Evolutionary conservation across 345 rosid genomes (phyloP).

Genomic region (Camelina sativa): DNA sequence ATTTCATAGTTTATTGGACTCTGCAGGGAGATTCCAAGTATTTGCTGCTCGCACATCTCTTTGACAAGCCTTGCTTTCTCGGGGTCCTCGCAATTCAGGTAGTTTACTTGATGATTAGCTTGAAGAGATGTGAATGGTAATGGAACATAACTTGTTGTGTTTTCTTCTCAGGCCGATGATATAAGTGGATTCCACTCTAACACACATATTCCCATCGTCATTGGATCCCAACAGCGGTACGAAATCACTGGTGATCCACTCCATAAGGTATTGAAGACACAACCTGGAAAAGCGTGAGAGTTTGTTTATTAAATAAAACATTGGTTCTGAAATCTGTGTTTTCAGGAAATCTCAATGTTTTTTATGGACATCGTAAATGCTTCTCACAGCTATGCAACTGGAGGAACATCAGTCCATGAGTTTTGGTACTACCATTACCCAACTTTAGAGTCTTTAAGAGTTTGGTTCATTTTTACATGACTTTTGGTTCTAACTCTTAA

Average conservation of each 20-base stretch:
- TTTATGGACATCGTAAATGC: constrained; percentile 88
- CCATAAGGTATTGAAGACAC: constrained; percentile 64
- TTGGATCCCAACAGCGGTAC: constrained; percentile 92
- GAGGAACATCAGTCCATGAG: constrained; percentile 82
- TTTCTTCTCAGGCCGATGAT: constrained; percentile 73
- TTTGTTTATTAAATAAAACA: not conserved
- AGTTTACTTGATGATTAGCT: constrained; percentile 29
- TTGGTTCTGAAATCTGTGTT: constrained; percentile 38
- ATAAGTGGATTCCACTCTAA: constrained; percentile 87
- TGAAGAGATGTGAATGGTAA: constrained; percentile 5
- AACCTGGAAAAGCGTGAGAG: not conserved
- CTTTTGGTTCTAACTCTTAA: constrained; percentile 1
- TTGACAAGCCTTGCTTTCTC: constrained; percentile 97
- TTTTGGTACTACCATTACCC: constrained; percentile 68
- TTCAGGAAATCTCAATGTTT: constrained; percentile 68
- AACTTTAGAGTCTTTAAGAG: constrained; percentile 17
- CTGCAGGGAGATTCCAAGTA: constrained; percentile 84
- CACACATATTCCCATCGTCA: constrained; percentile 88
- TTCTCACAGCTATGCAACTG: constrained; percentile 91
- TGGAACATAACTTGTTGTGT: not conserved
- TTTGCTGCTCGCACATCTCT: constrained; percentile 83
- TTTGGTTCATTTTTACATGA: constrained; percentile 3
- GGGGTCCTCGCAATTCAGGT: constrained; percentile 76
- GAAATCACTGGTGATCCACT: constrained; percentile 91
- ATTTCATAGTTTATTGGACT: constrained; percentile 21